Conservation (phyloP, 1,284 basidiomycete species). For the Tilletia caries region DNA sequence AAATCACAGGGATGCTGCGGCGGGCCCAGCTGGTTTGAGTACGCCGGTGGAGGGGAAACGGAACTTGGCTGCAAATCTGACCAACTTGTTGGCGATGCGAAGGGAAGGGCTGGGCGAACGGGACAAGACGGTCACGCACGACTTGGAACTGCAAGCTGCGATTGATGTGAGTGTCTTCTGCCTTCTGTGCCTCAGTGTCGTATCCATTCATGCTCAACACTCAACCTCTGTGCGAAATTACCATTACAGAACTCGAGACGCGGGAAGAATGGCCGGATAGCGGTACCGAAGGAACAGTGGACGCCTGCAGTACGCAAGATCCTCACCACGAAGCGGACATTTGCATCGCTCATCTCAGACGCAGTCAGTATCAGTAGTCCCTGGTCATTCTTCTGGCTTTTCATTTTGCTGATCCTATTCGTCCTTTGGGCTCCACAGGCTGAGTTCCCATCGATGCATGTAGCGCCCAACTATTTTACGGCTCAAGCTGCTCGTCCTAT, state of each 20-base stretch:
- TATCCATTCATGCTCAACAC: too few species aligned
- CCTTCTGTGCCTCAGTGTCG: too few species aligned
- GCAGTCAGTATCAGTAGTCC: background rate
- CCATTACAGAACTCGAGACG: background rate
- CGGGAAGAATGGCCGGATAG: background rate
- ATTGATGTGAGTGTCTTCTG: background rate
- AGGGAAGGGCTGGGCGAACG: background rate
- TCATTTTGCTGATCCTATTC: too few species aligned
- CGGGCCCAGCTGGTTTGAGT: background rate
- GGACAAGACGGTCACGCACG: background rate
- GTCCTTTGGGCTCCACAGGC: background rate
- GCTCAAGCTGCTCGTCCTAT: background rate
- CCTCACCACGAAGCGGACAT: background rate
- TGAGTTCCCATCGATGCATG: slow-evolving; percentile 8
- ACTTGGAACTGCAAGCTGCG: background rate
- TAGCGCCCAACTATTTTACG: slow-evolving; percentile 1
- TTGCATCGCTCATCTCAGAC: slow-evolving; percentile 5
- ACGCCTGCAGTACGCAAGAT: slow-evolving; percentile 1
- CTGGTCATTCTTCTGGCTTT: too few species aligned
- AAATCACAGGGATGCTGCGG: background rate
- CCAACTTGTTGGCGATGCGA: background rate
- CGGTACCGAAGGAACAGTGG: background rate
- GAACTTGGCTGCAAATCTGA: background rate
- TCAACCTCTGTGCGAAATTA: too few species aligned
- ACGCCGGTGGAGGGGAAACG: background rate